Evolutionary conservation across 1,139 yeast genomes (phyloP).

Genomic region (Suhomyces ambrosiae): DNA sequence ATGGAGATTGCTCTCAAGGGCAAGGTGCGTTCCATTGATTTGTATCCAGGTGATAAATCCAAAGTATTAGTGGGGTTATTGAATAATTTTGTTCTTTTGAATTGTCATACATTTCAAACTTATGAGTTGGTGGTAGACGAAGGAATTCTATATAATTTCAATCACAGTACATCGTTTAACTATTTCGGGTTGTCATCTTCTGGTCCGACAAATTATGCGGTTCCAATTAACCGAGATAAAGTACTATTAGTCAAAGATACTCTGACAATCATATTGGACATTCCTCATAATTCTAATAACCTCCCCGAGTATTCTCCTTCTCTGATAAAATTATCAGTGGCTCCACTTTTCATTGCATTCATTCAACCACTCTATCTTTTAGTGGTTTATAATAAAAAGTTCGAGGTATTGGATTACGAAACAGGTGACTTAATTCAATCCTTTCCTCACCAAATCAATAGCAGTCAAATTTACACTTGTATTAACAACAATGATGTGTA

Average conservation of each 20-base stretch:
- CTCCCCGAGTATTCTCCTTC: constrained; percentile 20
- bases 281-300: constrained; percentile 10
- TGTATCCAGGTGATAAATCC: constrained; percentile 12
- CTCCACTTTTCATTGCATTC: constrained; percentile 35
- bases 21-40: constrained; percentile 25
- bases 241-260: constrained; percentile 26
- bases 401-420: constrained; percentile 49
- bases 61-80: constrained; percentile 29
- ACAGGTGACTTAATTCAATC: constrained; percentile 48
- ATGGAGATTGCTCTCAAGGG: constrained; percentile 36
- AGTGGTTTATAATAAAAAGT: constrained; percentile 37
- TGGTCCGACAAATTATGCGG: constrained; percentile 24
- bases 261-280: constrained; percentile 22
- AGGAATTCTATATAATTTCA: constrained; percentile 17
- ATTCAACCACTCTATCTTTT: constrained; percentile 51
- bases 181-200: constrained; percentile 27
- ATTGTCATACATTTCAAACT: constrained; percentile 23
- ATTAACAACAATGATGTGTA: constrained; percentile 24
- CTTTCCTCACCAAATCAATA: constrained; percentile 35
- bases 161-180: constrained; percentile 23
- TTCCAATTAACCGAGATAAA: constrained; percentile 20
- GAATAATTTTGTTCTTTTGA: constrained; percentile 32
- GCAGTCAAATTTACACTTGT: constrained; percentile 24
- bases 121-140: constrained; percentile 19
- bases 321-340: constrained; percentile 27